These are phyloP conservation scores for Mortierella polycephala DNA, from an alignment of 371 early-diverging fungal species.

Conservation along the genomic window DNA sequence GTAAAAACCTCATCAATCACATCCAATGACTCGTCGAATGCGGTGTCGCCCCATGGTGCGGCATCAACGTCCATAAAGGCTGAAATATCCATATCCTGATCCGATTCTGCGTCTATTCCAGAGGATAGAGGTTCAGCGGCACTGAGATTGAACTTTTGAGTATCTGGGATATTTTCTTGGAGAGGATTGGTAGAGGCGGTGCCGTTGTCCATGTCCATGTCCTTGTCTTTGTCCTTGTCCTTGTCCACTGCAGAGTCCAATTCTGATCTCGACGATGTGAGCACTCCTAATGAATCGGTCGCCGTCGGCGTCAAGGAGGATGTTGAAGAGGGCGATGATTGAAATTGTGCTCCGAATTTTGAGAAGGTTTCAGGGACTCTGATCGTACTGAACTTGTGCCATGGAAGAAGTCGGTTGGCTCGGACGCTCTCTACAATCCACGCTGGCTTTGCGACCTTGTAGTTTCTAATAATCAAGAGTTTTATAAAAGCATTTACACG, in stretches of 20 bases:
- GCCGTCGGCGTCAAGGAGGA: not conserved
- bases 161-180: too few species aligned
- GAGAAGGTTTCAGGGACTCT: slow-evolving; percentile 23
- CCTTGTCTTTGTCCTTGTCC: too few species aligned
- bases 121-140: too few species aligned
- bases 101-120: too few species aligned
- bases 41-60: not conserved
- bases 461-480: slow-evolving; percentile 53
- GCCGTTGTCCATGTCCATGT: too few species aligned
- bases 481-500: not conserved
- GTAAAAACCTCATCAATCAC: not conserved
- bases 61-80: not conserved
- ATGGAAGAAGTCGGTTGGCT: slow-evolving; percentile 66
- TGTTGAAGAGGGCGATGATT: not conserved
- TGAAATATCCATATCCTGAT: too few species aligned
- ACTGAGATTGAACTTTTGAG: too few species aligned
- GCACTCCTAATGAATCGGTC: not conserved
- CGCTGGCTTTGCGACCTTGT: slow-evolving; percentile 80
- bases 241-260: too few species aligned
- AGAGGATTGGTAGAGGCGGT: too few species aligned
- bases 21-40: not conserved
- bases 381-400: slow-evolving; percentile 68
- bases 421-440: slow-evolving; percentile 82
- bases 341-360: slow-evolving; percentile 6
- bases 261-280: too few species aligned